phyloP scores from a whole-genome alignment of 2,329 filamentous ascomycete species.

The Capronia coronata region DNA sequence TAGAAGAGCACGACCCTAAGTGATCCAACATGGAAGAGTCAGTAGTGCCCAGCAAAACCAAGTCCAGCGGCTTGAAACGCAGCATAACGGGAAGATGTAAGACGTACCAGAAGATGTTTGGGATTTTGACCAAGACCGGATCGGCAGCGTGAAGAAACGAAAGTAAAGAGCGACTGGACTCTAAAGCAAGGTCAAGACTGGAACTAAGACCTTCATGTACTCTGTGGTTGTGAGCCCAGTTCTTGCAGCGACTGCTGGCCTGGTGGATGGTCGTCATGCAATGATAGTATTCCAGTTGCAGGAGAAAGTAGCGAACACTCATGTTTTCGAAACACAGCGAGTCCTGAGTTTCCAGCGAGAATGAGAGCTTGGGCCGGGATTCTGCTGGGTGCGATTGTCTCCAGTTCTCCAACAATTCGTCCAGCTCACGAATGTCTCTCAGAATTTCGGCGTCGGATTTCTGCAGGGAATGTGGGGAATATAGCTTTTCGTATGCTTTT shows the following conservation, averaged over 20 bases:
- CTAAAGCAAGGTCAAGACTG: conserved; percentile 48
- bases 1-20: conserved; percentile 3
- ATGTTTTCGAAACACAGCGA: conserved; percentile 28
- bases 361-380: conserved; percentile 46
- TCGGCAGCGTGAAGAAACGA: conserved; percentile 38
- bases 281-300: conserved; percentile 52
- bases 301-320: conserved; percentile 44
- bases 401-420: conserved; percentile 53
- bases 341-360: conserved; percentile 31
- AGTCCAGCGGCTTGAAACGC: too few species aligned
- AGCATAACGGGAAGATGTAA: too few species aligned
- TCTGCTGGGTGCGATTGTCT: conserved; percentile 43
- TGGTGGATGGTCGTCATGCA: conserved; percentile 51
- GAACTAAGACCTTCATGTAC: conserved; percentile 46
- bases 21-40: background rate
- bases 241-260: conserved; percentile 48
- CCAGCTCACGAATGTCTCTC: conserved; percentile 50
- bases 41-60: too few species aligned
- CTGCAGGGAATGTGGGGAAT: conserved; percentile 43
- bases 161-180: conserved; percentile 52
- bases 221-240: conserved; percentile 35
- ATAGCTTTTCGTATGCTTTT: conserved; percentile 44
- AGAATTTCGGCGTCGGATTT: conserved; percentile 52
- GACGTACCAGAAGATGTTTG: conserved; percentile 12
- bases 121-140: background rate